Evolutionary conservation across 192 early-diverging fungal species (phyloP).

Genomic region (Backusella australiensis): DNA sequence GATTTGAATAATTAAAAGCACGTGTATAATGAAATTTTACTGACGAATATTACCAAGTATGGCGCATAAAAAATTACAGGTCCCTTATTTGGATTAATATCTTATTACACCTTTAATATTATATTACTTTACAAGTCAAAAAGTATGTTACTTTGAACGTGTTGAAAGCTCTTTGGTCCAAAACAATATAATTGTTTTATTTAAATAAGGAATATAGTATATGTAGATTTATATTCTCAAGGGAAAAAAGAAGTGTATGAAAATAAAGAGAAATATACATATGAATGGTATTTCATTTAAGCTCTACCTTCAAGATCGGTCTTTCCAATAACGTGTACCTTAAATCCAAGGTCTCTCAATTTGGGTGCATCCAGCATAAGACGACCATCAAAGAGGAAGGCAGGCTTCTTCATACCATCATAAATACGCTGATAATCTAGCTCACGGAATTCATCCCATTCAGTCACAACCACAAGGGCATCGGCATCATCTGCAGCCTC

Average conservation of each 20-base stretch:
- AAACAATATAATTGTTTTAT: background rate
- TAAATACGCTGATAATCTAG: slow-evolving; percentile 70
- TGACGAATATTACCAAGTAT: too few relatives aligned
- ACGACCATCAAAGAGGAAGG: slow-evolving; percentile 90
- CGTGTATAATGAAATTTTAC: too few relatives aligned
- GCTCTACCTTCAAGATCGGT: slow-evolving; percentile 20
- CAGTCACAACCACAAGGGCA: slow-evolving; percentile 78
- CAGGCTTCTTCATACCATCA: slow-evolving; percentile 76
- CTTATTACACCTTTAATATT: too few relatives aligned
- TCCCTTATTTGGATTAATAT: background rate
- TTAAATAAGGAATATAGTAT: background rate
- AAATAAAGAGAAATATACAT: background rate
- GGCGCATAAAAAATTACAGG: background rate
- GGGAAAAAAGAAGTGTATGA: background rate
- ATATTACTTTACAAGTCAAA: background rate
- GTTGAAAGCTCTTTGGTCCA: background rate
- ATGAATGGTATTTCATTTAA: background rate
- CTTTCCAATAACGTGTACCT: slow-evolving; percentile 69
- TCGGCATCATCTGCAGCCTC: slow-evolving; percentile 69
- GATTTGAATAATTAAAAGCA: too few relatives aligned
- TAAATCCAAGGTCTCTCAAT: slow-evolving; percentile 77
- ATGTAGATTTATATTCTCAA: background rate
- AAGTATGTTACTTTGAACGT: background rate
- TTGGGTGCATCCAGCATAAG: slow-evolving; percentile 66
- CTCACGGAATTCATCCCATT: slow-evolving; percentile 88